Evolutionary conservation across 2,329 filamentous ascomycete genomes (phyloP).

Genomic region (Simplicillium aogashimaense): DNA sequence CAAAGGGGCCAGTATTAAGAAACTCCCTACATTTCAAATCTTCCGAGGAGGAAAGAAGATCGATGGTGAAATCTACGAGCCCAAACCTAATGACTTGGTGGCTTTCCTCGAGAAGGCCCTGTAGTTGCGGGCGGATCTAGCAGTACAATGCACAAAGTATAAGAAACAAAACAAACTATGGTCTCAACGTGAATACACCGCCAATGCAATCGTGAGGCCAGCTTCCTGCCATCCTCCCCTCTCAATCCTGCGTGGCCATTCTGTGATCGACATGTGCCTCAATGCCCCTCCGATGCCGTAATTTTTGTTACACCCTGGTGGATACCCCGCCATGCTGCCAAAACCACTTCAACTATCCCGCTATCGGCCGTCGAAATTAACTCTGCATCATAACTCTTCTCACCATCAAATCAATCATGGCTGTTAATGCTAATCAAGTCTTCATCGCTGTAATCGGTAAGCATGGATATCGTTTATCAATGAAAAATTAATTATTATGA

Average conservation of each 20-base stretch:
- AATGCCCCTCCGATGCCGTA: no score
- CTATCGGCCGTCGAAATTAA: not conserved
- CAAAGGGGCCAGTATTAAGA: slow-evolving; percentile 64
- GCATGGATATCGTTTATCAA: not conserved
- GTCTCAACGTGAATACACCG: no score
- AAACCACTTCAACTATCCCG: not conserved
- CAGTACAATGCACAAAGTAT: no score
- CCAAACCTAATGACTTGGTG: slow-evolving; percentile 7
- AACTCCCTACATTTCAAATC: slow-evolving; percentile 80
- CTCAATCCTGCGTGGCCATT: no score
- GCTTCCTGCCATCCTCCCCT: no score
- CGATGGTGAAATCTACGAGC: slow-evolving; percentile 38
- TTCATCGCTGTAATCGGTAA: slow-evolving; percentile 44
- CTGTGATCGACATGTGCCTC: no score
- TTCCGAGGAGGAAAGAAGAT: slow-evolving; percentile 69
- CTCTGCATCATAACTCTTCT: not conserved
- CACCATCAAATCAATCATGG: slow-evolving; percentile 21
- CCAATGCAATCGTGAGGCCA: no score
- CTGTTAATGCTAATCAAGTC: slow-evolving; percentile 33
- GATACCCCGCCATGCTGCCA: not conserved
- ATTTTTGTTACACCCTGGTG: no score
- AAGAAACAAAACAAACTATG: no score
- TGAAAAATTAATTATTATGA: slow-evolving; percentile 8
- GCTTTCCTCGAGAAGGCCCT: slow-evolving; percentile 8
- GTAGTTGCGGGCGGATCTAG: not conserved